A percentile compares a stretch with the other conserved stretches of the same genome.
These are phyloP conservation scores for Sanghuangporus baumii DNA, from an alignment of 1,284 basidiomycete genomes.

Conservation along the genomic window DNA sequence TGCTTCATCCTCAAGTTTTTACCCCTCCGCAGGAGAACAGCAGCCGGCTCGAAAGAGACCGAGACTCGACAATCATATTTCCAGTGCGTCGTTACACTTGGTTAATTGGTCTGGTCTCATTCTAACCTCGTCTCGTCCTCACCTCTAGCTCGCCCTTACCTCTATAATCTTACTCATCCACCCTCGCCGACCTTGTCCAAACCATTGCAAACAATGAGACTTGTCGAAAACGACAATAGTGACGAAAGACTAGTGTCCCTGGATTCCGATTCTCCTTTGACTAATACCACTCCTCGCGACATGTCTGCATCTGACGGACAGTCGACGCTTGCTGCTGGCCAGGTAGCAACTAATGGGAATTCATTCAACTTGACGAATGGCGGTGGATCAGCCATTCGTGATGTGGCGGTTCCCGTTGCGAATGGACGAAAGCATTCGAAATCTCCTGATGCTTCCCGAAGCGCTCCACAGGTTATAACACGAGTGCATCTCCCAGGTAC, in stretches of 20 bases:
- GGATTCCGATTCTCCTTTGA: slow-evolving; percentile 34
- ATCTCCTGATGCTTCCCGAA: slow-evolving; percentile 2
- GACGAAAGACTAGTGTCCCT: slow-evolving; percentile 38
- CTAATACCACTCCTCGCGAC: slow-evolving; percentile 49
- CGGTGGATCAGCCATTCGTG: slow-evolving; percentile 21
- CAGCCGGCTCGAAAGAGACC: slow-evolving; percentile 56
- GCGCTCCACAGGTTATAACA: slow-evolving; percentile 33
- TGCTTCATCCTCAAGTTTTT: not conserved
- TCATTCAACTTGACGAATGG: slow-evolving; percentile 3
- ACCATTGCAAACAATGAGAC: slow-evolving; percentile 44
- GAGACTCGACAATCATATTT: slow-evolving; percentile 43
- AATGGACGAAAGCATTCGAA: slow-evolving; percentile 8
- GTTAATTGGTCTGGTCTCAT: slow-evolving; percentile 9
- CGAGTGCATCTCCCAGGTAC: slow-evolving; percentile 64
- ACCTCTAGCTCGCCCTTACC: slow-evolving; percentile 21
- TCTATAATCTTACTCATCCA: slow-evolving; percentile 27
- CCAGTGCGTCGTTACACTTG: slow-evolving; percentile 22
- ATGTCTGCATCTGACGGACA: slow-evolving; percentile 22
- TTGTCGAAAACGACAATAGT: slow-evolving; percentile 46
- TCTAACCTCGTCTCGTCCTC: slow-evolving; percentile 25
- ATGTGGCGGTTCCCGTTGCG: not conserved
- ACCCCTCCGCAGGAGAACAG: not conserved
- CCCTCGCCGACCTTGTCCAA: slow-evolving; percentile 23
- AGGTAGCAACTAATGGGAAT: slow-evolving; percentile 3
- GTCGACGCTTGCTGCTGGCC: slow-evolving; percentile 37